Percentiles rank a stretch among this genome's conserved stretches.
These are phyloP conservation scores for Rhynchosporium secalis DNA, from an alignment of 2,329 filamentous ascomycete genomes.

Conservation along the genomic window DNA sequence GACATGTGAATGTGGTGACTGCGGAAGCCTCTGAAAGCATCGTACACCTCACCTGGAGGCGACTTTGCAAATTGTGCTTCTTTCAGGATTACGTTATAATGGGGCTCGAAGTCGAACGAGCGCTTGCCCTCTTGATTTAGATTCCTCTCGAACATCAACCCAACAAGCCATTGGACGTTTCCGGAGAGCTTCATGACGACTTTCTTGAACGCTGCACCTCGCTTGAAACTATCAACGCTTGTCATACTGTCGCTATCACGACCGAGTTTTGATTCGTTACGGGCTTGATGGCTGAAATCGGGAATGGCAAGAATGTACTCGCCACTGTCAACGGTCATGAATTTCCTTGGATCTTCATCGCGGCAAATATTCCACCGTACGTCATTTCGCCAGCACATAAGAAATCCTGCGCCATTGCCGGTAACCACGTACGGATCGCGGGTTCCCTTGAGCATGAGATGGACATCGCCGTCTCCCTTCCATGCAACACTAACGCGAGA, in stretches of 20 bases:
- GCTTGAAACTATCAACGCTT: constrained; percentile 58
- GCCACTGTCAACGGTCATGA: constrained; percentile 94
- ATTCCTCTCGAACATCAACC: constrained; percentile 88
- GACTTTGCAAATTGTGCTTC: constrained; percentile 72
- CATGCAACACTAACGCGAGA: constrained; percentile 86
- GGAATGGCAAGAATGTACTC: constrained; percentile 94
- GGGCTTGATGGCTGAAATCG: constrained; percentile 86
- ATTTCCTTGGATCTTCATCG: constrained; percentile 83
- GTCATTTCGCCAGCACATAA: constrained; percentile 98
- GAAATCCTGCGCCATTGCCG: constrained; percentile 87
- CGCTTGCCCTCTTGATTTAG: constrained; percentile 64
- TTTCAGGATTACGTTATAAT: constrained; percentile 87
- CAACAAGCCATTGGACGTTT: constrained; percentile 89
- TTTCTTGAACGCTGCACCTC: constrained; percentile 90
- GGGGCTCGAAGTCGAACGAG: constrained; percentile 85
- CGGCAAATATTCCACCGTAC: constrained; percentile 84
- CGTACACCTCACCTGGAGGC: constrained; percentile 63
- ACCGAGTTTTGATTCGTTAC: constrained; percentile 48
- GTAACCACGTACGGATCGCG: constrained; percentile 93
- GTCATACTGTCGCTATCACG: constrained; percentile 60
- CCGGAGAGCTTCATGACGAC: constrained; percentile 98
- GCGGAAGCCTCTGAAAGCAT: constrained; percentile 95
- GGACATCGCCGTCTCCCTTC: constrained; percentile 95
- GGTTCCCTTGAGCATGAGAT: constrained; percentile 86
- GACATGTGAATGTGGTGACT: constrained; percentile 97